Conservation (phyloP, 148 eudicot species). For the Oxyria digyna region DNA sequence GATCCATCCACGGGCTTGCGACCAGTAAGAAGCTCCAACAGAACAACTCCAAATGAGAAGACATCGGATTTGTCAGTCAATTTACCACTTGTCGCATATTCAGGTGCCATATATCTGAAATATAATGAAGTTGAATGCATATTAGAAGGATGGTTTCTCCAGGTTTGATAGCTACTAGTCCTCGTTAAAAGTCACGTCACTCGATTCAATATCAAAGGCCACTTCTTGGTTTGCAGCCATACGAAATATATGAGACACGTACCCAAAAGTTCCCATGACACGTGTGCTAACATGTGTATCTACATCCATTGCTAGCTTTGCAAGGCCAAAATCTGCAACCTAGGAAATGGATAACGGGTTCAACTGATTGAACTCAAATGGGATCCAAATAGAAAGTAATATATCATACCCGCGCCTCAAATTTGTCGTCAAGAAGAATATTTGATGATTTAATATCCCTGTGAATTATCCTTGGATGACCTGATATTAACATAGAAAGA, state of each 20-base stretch:
- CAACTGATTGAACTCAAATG: background rate
- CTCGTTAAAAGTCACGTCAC: background rate
- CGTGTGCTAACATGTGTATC: conserved; percentile 65
- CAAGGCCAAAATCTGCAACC: conserved; percentile 79
- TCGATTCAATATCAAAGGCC: background rate
- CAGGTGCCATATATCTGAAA: conserved; percentile 20
- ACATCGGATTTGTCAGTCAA: conserved; percentile 21
- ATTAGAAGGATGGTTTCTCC: background rate
- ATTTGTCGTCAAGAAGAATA: conserved; percentile 39
- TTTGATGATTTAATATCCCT: conserved; percentile 45
- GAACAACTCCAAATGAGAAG: conserved; percentile 16
- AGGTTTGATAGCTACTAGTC: background rate
- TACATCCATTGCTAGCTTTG: conserved; percentile 49
- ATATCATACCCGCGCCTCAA: conserved; percentile 40
- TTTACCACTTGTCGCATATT: conserved; percentile 7
- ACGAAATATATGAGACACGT: conserved; percentile 4
- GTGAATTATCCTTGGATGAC: conserved; percentile 48
- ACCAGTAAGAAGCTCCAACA: conserved; percentile 17
- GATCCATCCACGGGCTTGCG: conserved; percentile 13
- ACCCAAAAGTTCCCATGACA: conserved; percentile 87
- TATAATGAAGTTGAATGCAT: background rate
- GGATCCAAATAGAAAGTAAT: background rate
- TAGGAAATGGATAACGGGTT: conserved; percentile 12
- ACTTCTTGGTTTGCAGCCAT: background rate
- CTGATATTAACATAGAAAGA: conserved; percentile 13